These are phyloP conservation scores for Fusarium sp. DNA, from an alignment of 2,329 filamentous ascomycete genomes.

Conservation along the genomic window DNA sequence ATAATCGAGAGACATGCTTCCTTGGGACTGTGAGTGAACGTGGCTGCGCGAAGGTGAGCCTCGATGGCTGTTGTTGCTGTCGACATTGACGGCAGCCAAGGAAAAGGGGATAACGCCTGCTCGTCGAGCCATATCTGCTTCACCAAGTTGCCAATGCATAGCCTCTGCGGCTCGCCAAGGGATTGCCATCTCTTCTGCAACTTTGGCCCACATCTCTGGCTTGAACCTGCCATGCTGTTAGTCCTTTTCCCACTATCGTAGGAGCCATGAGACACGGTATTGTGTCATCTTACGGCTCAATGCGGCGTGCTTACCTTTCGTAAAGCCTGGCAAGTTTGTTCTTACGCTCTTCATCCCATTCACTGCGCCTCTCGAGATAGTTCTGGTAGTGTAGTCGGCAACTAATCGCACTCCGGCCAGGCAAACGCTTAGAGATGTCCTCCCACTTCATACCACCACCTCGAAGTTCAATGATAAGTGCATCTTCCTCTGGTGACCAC, in stretches of 20 bases:
- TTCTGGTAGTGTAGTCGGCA: conserved; percentile 97
- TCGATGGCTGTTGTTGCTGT: conserved; percentile 54
- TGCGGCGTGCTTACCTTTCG: conserved; percentile 75
- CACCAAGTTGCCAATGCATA: conserved; percentile 98
- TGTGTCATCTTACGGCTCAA: background rate
- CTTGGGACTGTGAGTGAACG: conserved; percentile 60
- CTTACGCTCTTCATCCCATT: conserved; percentile 98
- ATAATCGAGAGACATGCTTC: conserved; percentile 57
- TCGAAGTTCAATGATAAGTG: conserved; percentile 90
- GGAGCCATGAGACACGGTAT: background rate
- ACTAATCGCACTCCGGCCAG: conserved; percentile 91
- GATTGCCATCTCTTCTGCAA: conserved; percentile 93
- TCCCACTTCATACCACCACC: conserved; percentile 98
- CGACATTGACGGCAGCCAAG: conserved; percentile 67
- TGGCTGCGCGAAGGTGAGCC: conserved; percentile 53
- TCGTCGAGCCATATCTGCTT: conserved; percentile 91
- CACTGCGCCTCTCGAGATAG: conserved; percentile 89
- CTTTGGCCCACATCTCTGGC: conserved; percentile 96
- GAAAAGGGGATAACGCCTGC: conserved; percentile 91
- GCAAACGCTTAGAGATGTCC: conserved; percentile 91
- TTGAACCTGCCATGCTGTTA: conserved; percentile 76
- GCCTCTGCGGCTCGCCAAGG: conserved; percentile 96
- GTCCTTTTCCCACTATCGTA: conserved; percentile 2
- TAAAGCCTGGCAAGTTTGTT: conserved; percentile 95
- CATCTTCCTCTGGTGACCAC: conserved; percentile 93